Evolutionary conservation across 75 land plant genomes (phyloP).

Genomic region (Selaginella moellendorffii): DNA sequence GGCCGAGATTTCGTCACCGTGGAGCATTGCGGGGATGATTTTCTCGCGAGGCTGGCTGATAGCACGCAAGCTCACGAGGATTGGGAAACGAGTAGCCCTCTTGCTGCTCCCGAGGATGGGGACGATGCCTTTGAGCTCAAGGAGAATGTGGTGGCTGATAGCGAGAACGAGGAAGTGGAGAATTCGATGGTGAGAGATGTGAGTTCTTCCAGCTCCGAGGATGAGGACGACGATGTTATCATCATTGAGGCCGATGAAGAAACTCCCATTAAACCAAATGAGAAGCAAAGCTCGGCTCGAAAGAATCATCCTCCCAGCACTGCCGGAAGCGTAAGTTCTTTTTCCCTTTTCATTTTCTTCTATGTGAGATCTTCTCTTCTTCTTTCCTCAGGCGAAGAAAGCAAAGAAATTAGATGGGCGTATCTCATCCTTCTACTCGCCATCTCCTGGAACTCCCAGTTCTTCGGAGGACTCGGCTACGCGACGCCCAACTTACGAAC

Average conservation of each 20-base stretch:
- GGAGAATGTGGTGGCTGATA: conserved; percentile 9
- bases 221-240: background rate
- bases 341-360: no score
- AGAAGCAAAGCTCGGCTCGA: no score
- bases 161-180: conserved; percentile 19
- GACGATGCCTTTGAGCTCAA: conserved; percentile 34
- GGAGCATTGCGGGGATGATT: conserved; percentile 78
- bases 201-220: no score
- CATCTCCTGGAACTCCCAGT: background rate
- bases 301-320: no score
- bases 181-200: no score
- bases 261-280: no score
- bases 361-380: no score
- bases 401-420: no score
- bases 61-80: conserved; percentile 41
- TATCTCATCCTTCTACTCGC: background rate
- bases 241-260: no score
- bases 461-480: background rate
- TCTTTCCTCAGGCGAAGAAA: no score
- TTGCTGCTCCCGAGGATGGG: conserved; percentile 22
- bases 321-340: no score
- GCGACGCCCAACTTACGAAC: conserved; percentile 32
- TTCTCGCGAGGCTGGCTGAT: conserved; percentile 48
- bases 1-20: conserved; percentile 63
- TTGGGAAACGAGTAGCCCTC: conserved; percentile 39